Conservation (phyloP, 371 early-diverging fungal species). For the Mucor irregularis region DNA sequence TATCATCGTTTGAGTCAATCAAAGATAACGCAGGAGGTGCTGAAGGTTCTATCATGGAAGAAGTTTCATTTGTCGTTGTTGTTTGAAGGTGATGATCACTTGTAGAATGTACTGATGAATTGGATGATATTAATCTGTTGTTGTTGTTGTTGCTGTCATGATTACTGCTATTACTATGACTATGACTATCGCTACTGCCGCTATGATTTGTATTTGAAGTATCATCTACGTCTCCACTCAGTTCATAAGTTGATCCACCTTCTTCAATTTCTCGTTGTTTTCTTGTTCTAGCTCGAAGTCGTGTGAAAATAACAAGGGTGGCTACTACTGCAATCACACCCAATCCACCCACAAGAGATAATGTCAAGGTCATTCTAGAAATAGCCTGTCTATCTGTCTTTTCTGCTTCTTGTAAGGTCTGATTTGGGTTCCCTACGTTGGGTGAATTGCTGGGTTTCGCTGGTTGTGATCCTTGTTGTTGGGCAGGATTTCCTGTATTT, state of each 20-base stretch:
- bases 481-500: slow-evolving; percentile 4
- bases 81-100: not conserved
- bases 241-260: slow-evolving; percentile 12
- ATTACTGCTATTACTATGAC: too few species aligned
- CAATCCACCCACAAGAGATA: slow-evolving; percentile 30
- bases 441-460: not conserved
- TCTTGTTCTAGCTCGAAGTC: slow-evolving; percentile 17
- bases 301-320: slow-evolving; percentile 23
- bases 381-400: slow-evolving; percentile 21
- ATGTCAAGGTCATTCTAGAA: slow-evolving; percentile 25
- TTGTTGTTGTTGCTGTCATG: too few species aligned
- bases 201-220: not conserved
- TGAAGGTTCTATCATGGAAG: slow-evolving; percentile 19
- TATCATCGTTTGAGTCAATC: too few species aligned
- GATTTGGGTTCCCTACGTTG: not conserved
- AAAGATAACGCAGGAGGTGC: slow-evolving; percentile 24
- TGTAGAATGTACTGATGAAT: not conserved
- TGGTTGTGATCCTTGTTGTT: slow-evolving; percentile 7
- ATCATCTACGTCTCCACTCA: slow-evolving; percentile 11
- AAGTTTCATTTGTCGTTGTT: too few species aligned
- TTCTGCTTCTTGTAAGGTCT: slow-evolving; percentile 1
- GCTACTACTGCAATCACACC: slow-evolving; percentile 32
- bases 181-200: not conserved
- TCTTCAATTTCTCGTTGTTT: slow-evolving; percentile 17
- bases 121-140: too few species aligned